Evolutionary conservation across 306 rosid genomes (phyloP), one percentile per base, ranked within the genome.

Genomic region (Carpinus fangiana): DNA sequence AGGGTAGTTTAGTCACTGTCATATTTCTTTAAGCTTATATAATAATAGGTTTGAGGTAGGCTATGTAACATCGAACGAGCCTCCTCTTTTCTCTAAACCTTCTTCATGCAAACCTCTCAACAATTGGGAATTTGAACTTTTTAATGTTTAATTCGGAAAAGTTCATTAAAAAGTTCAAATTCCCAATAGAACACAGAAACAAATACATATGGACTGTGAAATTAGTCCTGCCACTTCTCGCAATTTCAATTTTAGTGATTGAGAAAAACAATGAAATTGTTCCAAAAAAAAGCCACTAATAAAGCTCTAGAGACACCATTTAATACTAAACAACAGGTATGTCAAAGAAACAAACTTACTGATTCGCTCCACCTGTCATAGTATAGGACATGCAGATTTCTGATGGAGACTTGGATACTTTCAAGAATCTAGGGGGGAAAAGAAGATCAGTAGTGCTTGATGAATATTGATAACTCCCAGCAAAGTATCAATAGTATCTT

Each of bases 391-490:
- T 95, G 97, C 84, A 95, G 86, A 76, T 88, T 89, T 73, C 92
- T 83, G 59, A 95, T 86, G 78, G 93, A 90, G 70, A 95, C 93
- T 90, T 92, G 97, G 78, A 95, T 95, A 91, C 86, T 92, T 87
- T 95, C 98, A 84, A 95, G 87, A 84, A 90, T 84, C 97, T 95
- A 77, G 36, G 36, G 70, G 77, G 67, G 9, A 79, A 73, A 43
- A 52, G 51, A 53, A 78, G 47, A 85, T 79, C 41, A 78, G 61
- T 13, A 8, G 60, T 57, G 20, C 78, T 53, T 43, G 26, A 20
- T 70, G 48, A 72, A 81, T 36, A 62, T 12, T 12, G 5, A 59
- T 21, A 23, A 59, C 65, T 9, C 14, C 52, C 74, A 2, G 5
- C 64, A 72, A 80, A 16, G 54, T 11, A 46, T 7, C 5, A 66